Base-by-base conservation (phyloP, 306 rosid genomes). In the Ormosia semicastrata region DNA sequence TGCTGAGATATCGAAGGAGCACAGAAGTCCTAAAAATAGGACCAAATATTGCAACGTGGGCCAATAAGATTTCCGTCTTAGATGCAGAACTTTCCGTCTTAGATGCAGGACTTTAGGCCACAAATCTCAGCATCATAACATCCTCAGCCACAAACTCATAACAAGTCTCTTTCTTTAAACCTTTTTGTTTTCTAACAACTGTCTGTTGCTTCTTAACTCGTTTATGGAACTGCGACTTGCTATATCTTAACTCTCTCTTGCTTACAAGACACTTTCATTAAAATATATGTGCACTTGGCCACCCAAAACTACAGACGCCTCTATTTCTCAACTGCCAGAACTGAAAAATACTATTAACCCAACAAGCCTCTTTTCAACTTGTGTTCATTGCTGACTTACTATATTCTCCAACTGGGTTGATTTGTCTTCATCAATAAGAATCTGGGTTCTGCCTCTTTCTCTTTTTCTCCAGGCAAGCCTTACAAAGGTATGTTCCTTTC, bases 71-170 rank as follows among this genome's bases (percentile, higher is more conserved):
- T 65, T 24, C 71, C 39, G 92, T 73, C 91, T 88, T 87, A 78
- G 94, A 89, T 89, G 95, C 85, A 65, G 71, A 17, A 0, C 33
- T n/a, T n/a, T n/a, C n/a, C n/a, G n/a, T n/a, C n/a, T n/a, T n/a
- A n/a, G n/a, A n/a, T n/a, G n/a, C n/a, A n/a, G n/a, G n/a, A n/a
- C n/a, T 88, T 86, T 34, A 73, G 77, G 84, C 97, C 97, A 91
- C 97, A 64, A 87, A 71, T 49, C 69, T 70, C 53, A 3, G 0
- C 8, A 30, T 71, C 77, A 12, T 57, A 73, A 4, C 66, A 49
- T 82, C 71, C 80, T 89, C 87, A 88, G 91, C 93, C 97, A 89
- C 97, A 86, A 89, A 76, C 59, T 33, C 76, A 17, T 5, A 46
- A 11, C 53, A 29, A 74, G 81, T 75, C 49, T 43, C 34, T 66